Evolutionary conservation across 2,329 filamentous ascomycete species (phyloP), one percentile per base, ranked within the genome.

Genomic region (Davidsoniella virescens): DNA sequence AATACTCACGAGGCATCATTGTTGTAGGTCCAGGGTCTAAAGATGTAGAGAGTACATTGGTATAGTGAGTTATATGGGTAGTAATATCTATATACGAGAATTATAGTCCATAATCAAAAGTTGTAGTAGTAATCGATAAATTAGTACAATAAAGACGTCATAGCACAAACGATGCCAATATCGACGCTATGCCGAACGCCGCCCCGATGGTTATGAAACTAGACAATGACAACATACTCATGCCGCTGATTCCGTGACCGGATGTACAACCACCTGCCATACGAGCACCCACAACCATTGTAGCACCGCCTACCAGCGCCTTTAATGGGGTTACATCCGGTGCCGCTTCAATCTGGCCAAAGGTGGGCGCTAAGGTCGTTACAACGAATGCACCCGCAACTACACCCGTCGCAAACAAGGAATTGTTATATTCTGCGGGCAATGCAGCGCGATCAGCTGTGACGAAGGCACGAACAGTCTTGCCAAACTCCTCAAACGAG

Each of bases 201-300:
- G 70, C 64, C 2, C 62, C 70, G 20, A 82, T 75, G 0, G 76
- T 79, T 10, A 83, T 60, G 50, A 82, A 67, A 57, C 80, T 83
- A 8, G 78, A 73, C 3, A 73, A 63, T 0, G 73, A 78, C 47
- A 83, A 64, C 53, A 78, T 64, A n/a, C 75, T 73, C 58, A 83
- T 70, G 0, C 80, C 80, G 52, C 75, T 81, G 55, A 84, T 77
- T 0, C 80, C 80, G 59, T 84, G 80, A 0, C 80, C 80, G 4
- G 76, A 80, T 0, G 80, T 81, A 55, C 80, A 84, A 0, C 80
- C 80, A 1, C 78, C 78, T 0, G 75, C 79, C 50, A 82, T 58
- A 45, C 78, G 70, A 1, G 77, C 68, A 1, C 80, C 80, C 7
- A 83, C 59, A 0, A 71, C 69, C 64, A 82, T 73, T 12, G 72